Base-by-base conservation (phyloP, 1,139 yeast species). In the Ogataea hybrid region DNA sequence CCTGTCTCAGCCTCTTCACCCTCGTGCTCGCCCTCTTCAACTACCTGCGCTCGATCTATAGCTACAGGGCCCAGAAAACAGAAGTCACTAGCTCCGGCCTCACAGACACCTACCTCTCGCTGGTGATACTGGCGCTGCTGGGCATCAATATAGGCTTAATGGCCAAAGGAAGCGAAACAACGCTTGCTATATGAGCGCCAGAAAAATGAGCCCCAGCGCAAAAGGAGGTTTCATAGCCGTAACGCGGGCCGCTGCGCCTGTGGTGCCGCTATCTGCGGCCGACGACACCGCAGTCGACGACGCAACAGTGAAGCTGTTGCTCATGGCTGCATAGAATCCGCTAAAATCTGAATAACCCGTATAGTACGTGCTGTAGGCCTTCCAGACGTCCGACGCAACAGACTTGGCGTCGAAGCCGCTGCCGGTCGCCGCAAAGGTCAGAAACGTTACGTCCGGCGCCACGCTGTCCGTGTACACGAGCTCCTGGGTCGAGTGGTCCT, bases 41-140 rank as follows among this genome's bases (percentile, higher is more conserved):
- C 52, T 79, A 79, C 51, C 65, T 68, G 42, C 59, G 66, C 12
- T 72, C 79, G 1, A 66, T 77, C n/a, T 51, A 66, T 36, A 59
- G 75, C 39, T 77, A 75, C 52, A 70, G 75, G 9, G 52, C 61
- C 29, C 70, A 67, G 36, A 67, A 67, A 46, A 73, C 77, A 16
- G 59, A 62, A 28, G 74, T 73, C 3, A 64, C 65, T 47, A 68
- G 69, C 43, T 67, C 69, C 44, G 41, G 59, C n/a, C 47, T 68
- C 16, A 70, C 77, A 2, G 63, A 70, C 27, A 50, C 66, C 1
- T 65, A 71, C 32, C 56, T 79, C 44, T 58, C 69, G 16, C 16
- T 32, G 20, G 65, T 73, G 2, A 70, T 77, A n/a, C 29, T 68
- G 15, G 57, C 69, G 0, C 58, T 79, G 42, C 58, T 74, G 35